Base-by-base conservation (phyloP, 2,329 filamentous ascomycete genomes). In the Trichoderma sp. region DNA sequence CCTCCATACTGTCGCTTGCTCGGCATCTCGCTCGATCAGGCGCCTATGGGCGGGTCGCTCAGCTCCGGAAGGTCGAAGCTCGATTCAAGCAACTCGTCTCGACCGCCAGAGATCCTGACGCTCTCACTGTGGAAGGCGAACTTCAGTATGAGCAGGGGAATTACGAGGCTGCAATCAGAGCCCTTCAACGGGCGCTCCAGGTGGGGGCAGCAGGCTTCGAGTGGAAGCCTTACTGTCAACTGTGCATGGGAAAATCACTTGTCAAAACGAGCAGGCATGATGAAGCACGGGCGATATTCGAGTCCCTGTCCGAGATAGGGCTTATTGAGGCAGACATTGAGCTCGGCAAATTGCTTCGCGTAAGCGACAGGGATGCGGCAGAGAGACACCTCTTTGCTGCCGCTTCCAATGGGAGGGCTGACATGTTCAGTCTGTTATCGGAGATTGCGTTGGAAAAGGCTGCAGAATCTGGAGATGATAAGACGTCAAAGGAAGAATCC, bases 121-220 rank as follows among this genome's bases (percentile, higher is more conserved):
- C 78, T 35, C 71, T 81, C 25, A 74, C 76, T 4, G 71, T 75
- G 9, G 74, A 80, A 50, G 80, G 76, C 17, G 73, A 76, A 63
- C 29, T 71, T 29, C 73, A 77, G 13, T 73, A 72, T 57, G 54
- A 59, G 29, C 69, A 72, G 45, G 73, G 72, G 6, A 73, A 71
- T 37, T 74, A 73, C 61, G 66, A 68, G 1, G 72, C 70, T 9
- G 74, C 76, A 5, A 69, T 68, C 27, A 61, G 59, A 17, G 53
- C 70, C 5, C 65, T 78, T 12, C 67, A 72, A 37, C 70, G 71
- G 32, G 78, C 78, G 4, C 72, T 78, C 13, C 61, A 50, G 4
- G 37, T 72, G 1, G 67, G 66, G 1, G 53, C 54, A 19, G 29
- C 63, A 1, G 50, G 67, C 48, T 78, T 78, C 54, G 71, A 75